Evolutionary conservation across 305 asterid genomes (phyloP), one percentile per base, ranked within the genome.

Genomic region (Nicotiana rustica): DNA sequence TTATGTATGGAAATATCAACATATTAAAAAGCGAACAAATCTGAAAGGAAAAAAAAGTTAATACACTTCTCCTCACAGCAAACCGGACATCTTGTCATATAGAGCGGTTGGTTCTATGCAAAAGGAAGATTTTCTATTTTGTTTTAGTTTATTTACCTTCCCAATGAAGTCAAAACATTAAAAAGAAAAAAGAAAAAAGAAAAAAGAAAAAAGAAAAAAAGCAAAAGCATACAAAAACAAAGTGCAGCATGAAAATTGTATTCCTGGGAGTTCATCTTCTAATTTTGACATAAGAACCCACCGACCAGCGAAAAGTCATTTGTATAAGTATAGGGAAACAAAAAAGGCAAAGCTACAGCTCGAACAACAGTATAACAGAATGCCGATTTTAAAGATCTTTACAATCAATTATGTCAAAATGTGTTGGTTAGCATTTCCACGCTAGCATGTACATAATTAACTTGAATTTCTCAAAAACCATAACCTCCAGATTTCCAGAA

Each of bases 401-500:
- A 73, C 41, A 49, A 73, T 47, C 64, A 73, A 41, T 44, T 8
- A 71, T 71, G 78, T 71, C 78, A 71, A 71, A 47, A 13, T 47
- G 78, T 47, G 19, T 71, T 47, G 78, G 38, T 21, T 47, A 71
- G 61, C 0, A 0, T 71, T 19, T 70, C 59, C 59, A 70, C 78
- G 18, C 18, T 70, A 35, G 35, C 78, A 5, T 13, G 18, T 44
- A 21, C 78, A 19, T 0, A 71, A 71, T 21, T 71, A 60, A 21
- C 12, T 41, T 70, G 25, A 0, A 36, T 71, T 71, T 21, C 38
- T 60, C 61, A 71, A 71, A 47, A 44, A 47, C 49, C 64, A 25
- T 14, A 47, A 47, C 2, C 49, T 73, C 15, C 41, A 73, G 62
- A 44, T 10, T 35, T 71, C 18, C 0, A 44, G 13, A 47, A 19